These are phyloP conservation scores for Thelonectria blattea DNA, from an alignment of 2,329 filamentous ascomycete species.

Conservation along the genomic window DNA sequence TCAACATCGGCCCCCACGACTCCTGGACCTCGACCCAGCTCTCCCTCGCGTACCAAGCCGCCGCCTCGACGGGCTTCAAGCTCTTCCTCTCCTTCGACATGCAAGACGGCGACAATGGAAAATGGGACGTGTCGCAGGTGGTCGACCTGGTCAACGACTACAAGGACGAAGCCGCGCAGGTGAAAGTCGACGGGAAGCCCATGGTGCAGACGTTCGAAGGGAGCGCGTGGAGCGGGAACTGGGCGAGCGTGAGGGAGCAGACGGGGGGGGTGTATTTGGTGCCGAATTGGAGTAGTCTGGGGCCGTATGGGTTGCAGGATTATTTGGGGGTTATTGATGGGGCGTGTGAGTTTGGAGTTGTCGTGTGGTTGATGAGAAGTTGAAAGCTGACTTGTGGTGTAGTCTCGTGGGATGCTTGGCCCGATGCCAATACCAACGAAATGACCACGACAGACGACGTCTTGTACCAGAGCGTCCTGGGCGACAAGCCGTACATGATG, in stretches of 20 bases:
- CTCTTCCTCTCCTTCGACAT: constrained; percentile 53
- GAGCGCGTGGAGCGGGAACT: constrained; percentile 47
- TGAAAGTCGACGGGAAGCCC: constrained; percentile 39
- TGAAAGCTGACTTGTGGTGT: neutral
- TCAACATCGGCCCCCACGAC: constrained; percentile 47
- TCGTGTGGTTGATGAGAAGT: neutral
- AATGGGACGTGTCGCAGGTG: constrained; percentile 38
- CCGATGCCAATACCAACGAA: constrained; percentile 37
- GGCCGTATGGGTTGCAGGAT: constrained; percentile 27
- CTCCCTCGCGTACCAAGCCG: constrained; percentile 37
- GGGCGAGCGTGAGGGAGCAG: constrained; percentile 48
- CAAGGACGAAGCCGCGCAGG: constrained; percentile 37
- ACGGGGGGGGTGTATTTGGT: constrained; percentile 49
- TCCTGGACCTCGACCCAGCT: constrained; percentile 42
- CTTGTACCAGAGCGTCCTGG: constrained; percentile 42
- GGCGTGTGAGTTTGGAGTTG: constrained; percentile 26
- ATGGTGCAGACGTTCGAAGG: constrained; percentile 62
- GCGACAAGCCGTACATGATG: constrained; percentile 55
- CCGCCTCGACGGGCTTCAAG: constrained; percentile 37
- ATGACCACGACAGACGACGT: constrained; percentile 45
- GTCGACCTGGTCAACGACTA: constrained; percentile 37
- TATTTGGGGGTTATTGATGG: constrained; percentile 35
- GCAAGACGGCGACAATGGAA: constrained; percentile 26
- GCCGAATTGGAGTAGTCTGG: constrained; percentile 51
- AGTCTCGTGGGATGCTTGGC: constrained; percentile 51